Percentiles rank a stretch among this genome's conserved stretches.
Conservation (phyloP, 345 rosid species). For the Laguncularia racemosa region DNA sequence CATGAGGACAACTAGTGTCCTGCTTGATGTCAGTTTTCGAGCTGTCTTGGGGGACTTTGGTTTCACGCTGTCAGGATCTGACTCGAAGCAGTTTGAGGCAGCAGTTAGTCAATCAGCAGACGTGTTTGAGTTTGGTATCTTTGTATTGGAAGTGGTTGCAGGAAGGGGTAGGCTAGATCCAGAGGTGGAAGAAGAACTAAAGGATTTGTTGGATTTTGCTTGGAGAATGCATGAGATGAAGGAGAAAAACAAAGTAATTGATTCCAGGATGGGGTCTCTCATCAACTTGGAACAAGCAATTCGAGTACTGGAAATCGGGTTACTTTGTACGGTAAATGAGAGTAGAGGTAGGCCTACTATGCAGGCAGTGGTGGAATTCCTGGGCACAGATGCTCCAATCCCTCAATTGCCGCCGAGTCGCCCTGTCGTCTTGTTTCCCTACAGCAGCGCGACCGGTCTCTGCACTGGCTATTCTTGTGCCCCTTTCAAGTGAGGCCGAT, state of each 20-base stretch:
- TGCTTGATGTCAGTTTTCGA: slow-evolving; percentile 42
- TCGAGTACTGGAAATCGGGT: slow-evolving; percentile 28
- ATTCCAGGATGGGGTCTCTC: slow-evolving; percentile 41
- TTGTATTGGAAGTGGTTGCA: slow-evolving; percentile 36
- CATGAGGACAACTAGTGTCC: slow-evolving; percentile 36
- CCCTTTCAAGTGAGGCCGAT: slow-evolving; percentile 24
- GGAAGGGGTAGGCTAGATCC: slow-evolving; percentile 30
- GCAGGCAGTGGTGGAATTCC: slow-evolving; percentile 28
- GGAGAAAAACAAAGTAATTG: slow-evolving; percentile 29
- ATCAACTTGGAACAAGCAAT: slow-evolving; percentile 33
- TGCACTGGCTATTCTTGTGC: slow-evolving; percentile 32
- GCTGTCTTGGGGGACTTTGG: slow-evolving; percentile 45
- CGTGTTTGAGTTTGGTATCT: slow-evolving; percentile 42
- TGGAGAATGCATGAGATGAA: slow-evolving; percentile 43
- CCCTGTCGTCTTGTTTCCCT: slow-evolving; percentile 37
- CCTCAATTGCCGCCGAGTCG: slow-evolving; percentile 27
- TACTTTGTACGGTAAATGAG: slow-evolving; percentile 39
- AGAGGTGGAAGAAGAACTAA: slow-evolving; percentile 18
- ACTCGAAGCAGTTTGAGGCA: slow-evolving; percentile 28
- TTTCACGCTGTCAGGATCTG: slow-evolving; percentile 23
- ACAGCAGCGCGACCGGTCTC: slow-evolving; percentile 31
- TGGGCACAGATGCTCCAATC: slow-evolving; percentile 18
- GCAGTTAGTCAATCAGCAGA: slow-evolving; percentile 30
- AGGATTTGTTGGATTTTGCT: slow-evolving; percentile 34
- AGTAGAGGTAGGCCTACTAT: slow-evolving; percentile 34